Evolutionary conservation across 1,284 basidiomycete species (phyloP).

Genomic region (Fomitopsis betulina): DNA sequence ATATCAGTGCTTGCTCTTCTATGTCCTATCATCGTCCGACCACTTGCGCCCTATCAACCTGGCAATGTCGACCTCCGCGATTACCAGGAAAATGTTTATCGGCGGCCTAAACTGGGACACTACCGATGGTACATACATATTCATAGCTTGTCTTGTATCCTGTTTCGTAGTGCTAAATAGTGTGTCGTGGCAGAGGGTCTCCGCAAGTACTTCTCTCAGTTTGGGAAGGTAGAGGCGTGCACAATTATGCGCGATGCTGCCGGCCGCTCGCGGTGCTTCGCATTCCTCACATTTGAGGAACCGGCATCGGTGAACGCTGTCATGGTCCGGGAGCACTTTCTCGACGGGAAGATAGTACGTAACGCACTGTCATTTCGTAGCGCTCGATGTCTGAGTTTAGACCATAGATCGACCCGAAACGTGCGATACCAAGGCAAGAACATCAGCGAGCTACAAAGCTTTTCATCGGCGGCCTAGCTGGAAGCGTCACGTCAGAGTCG

Average conservation of each 20-base stretch:
- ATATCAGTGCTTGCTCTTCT: conserved; percentile 50
- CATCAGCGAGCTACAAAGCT: conserved; percentile 89
- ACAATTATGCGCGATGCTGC: conserved; percentile 94
- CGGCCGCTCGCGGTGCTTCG: conserved; percentile 90
- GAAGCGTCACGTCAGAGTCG: conserved; percentile 87
- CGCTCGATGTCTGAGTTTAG: not conserved
- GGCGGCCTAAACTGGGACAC: conserved; percentile 98
- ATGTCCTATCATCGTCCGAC: conserved; percentile 24
- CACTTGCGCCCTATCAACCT: conserved; percentile 32
- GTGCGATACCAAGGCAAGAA: conserved; percentile 94
- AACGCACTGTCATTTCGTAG: conserved; percentile 46
- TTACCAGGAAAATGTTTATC: conserved; percentile 94
- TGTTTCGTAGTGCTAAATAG: conserved; percentile 25
- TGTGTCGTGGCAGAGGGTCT: conserved; percentile 49
- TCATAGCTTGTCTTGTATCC: conserved; percentile 16
- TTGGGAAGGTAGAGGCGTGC: conserved; percentile 85
- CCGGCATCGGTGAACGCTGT: conserved; percentile 78
- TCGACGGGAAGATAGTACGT: conserved; percentile 91
- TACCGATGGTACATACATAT: conserved; percentile 77
- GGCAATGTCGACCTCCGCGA: conserved; percentile 12
- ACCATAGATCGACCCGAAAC: conserved; percentile 94
- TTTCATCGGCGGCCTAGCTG: conserved; percentile 94
- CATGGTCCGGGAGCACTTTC: conserved; percentile 77
- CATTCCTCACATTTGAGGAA: conserved; percentile 91
- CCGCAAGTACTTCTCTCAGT: conserved; percentile 68